Base-by-base conservation (phyloP, 805 yeast species). In the Wickerhamomyces hampshirensis region DNA sequence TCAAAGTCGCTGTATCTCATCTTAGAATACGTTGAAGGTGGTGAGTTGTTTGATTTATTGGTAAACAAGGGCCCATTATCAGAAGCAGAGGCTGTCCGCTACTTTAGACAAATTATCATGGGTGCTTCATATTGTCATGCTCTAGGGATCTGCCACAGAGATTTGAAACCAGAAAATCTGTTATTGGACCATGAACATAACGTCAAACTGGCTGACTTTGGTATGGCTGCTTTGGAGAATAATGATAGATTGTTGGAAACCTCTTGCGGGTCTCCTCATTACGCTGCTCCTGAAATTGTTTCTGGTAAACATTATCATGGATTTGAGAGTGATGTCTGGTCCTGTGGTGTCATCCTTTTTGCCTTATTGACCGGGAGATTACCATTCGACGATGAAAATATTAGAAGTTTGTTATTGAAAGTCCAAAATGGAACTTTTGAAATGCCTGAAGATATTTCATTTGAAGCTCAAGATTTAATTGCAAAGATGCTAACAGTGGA, bases 201-300 rank as follows among this genome's bases (percentile, higher is more conserved):
- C 46, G 81, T 84, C 37, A 84, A 84, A 51, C 76, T 84, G 46
- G 93, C 93, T 4, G 94, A 84, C 62, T 84, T 84, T 53, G 94
- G 94, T 37, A 84, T 84, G 94, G 94, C 94, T 18, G 93, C 93
- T 16, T 65, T 84, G 42, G 91, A 84, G 56, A 71, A 78, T 43
- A 76, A 76, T 38, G 85, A 80, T 36, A 74, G 75, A 56, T 62
- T 84, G 37, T 64, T 84, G 35, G 87, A 82, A 57, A 84, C 94
- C 5, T 77, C 86, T 12, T 84, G 94, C 64, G 94, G 94, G 4
- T 81, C 89, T 16, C 94, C 94, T 14, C 94, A 84, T 63, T 84
- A 84, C 58, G 93, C 93, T 6, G 84, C 94, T 3, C 94, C 94
- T 0, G 94, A 84, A 60, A 84, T 84, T 44, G 91, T 84, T 14